These are phyloP conservation scores for Rugonectria rugulosa DNA, from an alignment of 2,329 filamentous ascomycete species.

Conservation along the genomic window DNA sequence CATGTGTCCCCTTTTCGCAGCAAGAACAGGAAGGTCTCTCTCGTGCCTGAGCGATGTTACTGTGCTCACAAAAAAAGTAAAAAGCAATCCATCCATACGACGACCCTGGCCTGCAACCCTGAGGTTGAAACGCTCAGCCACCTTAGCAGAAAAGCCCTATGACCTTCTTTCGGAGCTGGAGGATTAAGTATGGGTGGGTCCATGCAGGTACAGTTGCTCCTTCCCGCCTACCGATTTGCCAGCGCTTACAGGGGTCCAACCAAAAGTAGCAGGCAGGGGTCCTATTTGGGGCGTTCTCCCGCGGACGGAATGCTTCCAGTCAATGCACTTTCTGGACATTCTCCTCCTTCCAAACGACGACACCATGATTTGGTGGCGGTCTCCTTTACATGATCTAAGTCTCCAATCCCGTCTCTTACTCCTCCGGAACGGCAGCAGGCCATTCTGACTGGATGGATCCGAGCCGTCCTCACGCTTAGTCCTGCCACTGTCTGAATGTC, in stretches of 20 bases:
- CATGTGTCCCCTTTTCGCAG: too few species aligned
- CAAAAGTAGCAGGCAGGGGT: slow-evolving; percentile 4
- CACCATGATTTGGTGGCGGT: too few species aligned
- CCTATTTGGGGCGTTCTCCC: slow-evolving; percentile 10
- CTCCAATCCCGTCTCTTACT: too few species aligned
- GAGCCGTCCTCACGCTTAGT: slow-evolving; percentile 4
- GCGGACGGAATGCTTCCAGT: too few species aligned
- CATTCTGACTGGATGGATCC: too few species aligned
- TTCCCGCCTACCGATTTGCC: slow-evolving; percentile 17
- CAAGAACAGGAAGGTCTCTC: slow-evolving; percentile 4
- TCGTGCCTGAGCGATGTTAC: slow-evolving; percentile 9
- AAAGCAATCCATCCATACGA: too few species aligned
- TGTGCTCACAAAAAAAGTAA: not conserved
- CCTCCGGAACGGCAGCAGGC: not conserved
- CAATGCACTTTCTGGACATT: too few species aligned
- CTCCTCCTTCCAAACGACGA: not conserved
- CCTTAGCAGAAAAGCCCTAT: slow-evolving; percentile 34
- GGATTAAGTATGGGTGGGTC: slow-evolving; percentile 16
- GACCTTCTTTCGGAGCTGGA: slow-evolving; percentile 21
- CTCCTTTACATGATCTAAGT: too few species aligned
- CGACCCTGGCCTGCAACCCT: too few species aligned
- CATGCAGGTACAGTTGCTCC: slow-evolving; percentile 34
- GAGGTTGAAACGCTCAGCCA: slow-evolving; percentile 39
- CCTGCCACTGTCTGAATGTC: not conserved
- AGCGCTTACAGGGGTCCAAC: slow-evolving; percentile 12